Evolutionary conservation across 805 yeast genomes (phyloP).

Genomic region (Starmerella roubikii): DNA sequence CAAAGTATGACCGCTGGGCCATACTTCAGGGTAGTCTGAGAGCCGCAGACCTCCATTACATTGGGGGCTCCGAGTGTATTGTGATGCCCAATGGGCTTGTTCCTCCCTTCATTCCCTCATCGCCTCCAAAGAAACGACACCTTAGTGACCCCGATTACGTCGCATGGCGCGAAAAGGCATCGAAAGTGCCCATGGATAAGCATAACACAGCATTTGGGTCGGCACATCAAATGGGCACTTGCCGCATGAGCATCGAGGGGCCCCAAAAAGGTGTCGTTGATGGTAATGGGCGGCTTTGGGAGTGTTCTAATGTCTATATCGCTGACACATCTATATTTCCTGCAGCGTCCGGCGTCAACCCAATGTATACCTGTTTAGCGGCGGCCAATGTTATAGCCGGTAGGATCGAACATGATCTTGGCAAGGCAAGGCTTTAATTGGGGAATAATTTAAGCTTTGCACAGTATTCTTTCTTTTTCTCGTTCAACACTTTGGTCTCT

Average conservation of each 20-base stretch:
- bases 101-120: slow-evolving; percentile 29
- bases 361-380: slow-evolving; percentile 39
- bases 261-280: slow-evolving; percentile 35
- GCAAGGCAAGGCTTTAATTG: too few relatives aligned
- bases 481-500: too few relatives aligned
- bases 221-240: slow-evolving; percentile 43
- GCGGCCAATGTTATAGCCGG: too few relatives aligned
- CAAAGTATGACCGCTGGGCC: slow-evolving; percentile 32
- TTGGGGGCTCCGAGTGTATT: slow-evolving; percentile 37
- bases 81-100: slow-evolving; percentile 24
- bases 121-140: slow-evolving; percentile 25
- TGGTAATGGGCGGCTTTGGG: slow-evolving; percentile 34
- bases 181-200: slow-evolving; percentile 14
- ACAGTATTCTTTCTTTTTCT: too few relatives aligned
- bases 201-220: slow-evolving; percentile 31
- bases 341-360: slow-evolving; percentile 41
- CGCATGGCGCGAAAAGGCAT: slow-evolving; percentile 21
- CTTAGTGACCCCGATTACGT: slow-evolving; percentile 33
- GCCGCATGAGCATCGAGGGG: slow-evolving; percentile 33
- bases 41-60: slow-evolving; percentile 35
- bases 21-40: slow-evolving; percentile 29
- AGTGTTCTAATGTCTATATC: slow-evolving; percentile 35
- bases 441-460: too few relatives aligned
- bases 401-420: too few relatives aligned
- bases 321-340: slow-evolving; percentile 41